phyloP scores from a whole-genome alignment of 73 alveolate genomes.

The Symbiodinium natans region DNA sequence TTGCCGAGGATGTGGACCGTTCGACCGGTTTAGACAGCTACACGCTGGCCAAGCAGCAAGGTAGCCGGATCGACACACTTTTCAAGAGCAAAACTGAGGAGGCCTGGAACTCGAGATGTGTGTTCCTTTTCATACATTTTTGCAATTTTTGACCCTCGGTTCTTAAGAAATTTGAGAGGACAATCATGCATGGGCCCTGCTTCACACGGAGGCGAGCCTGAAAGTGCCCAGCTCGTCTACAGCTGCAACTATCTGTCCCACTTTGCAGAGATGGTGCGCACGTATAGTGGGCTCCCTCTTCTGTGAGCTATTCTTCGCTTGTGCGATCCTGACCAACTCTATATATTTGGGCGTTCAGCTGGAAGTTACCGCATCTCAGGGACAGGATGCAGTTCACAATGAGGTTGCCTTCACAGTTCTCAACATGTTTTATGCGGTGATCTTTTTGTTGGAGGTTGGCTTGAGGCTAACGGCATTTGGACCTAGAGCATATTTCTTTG shows the following conservation, averaged over 20 bases:
- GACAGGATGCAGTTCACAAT: not conserved
- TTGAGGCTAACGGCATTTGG: not conserved
- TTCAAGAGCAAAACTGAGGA: too few species aligned
- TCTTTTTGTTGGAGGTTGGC: slow-evolving; percentile 26
- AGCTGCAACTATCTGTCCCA: too few species aligned
- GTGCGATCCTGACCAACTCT: slow-evolving; percentile 31
- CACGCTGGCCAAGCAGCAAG: slow-evolving; percentile 35
- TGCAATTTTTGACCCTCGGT: too few species aligned
- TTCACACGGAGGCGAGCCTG: too few species aligned
- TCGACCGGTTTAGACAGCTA: slow-evolving; percentile 12
- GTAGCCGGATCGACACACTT: slow-evolving; percentile 7
- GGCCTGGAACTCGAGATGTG: too few species aligned
- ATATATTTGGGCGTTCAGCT: slow-evolving; percentile 51
- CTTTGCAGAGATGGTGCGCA: not conserved
- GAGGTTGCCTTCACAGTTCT: not conserved
- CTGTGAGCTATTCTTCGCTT: slow-evolving; percentile 61
- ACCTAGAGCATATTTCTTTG: slow-evolving; percentile 1
- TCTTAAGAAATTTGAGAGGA: too few species aligned
- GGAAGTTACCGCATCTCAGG: slow-evolving; percentile 21
- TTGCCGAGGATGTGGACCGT: too few species aligned
- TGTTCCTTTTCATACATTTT: too few species aligned
- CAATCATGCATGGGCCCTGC: too few species aligned
- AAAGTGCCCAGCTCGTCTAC: too few species aligned
- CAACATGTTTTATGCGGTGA: slow-evolving; percentile 42
- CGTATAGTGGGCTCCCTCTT: not conserved